Conservation (phyloP, 805 yeast genomes). For the Lipomyces orientalis region DNA sequence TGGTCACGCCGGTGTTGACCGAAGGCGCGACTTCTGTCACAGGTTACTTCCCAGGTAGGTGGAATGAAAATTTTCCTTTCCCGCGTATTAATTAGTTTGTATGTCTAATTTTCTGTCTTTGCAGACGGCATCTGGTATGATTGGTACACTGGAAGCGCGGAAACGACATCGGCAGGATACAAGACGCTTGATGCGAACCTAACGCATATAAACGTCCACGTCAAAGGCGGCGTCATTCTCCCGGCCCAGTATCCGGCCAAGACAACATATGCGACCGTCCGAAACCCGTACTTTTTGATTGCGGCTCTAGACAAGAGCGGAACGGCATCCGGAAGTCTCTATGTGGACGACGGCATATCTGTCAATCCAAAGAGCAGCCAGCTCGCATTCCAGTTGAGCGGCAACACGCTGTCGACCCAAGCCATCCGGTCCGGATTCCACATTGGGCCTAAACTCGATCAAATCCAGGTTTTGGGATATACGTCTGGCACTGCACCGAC, state of each 20-base stretch:
- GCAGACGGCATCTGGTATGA: conserved; percentile 18
- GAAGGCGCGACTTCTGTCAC: conserved; percentile 38
- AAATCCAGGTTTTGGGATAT: background rate
- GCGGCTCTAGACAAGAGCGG: conserved; percentile 57
- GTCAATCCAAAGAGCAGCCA: background rate
- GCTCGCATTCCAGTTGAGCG: background rate
- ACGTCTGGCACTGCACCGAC: background rate
- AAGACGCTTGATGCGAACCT: conserved; percentile 50
- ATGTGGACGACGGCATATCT: conserved; percentile 79
- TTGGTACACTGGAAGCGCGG: conserved; percentile 39
- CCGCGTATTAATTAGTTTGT: no score
- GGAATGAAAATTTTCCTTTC: background rate
- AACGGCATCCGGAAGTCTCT: conserved; percentile 57
- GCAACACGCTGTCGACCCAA: background rate
- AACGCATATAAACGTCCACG: conserved; percentile 56
- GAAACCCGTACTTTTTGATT: conserved; percentile 72
- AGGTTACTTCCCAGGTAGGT: conserved; percentile 51
- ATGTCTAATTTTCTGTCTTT: no score
- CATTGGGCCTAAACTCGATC: background rate
- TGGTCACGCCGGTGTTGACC: conserved; percentile 57
- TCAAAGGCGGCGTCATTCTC: conserved; percentile 63
- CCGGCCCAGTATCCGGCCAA: conserved; percentile 59
- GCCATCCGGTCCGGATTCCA: background rate
- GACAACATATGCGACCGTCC: conserved; percentile 65
- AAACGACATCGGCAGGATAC: conserved; percentile 45